Evolutionary conservation across 78 protist species (phyloP), one percentile per base, ranked within the genome.

Genomic region (Polysphondylium violaceum): DNA sequence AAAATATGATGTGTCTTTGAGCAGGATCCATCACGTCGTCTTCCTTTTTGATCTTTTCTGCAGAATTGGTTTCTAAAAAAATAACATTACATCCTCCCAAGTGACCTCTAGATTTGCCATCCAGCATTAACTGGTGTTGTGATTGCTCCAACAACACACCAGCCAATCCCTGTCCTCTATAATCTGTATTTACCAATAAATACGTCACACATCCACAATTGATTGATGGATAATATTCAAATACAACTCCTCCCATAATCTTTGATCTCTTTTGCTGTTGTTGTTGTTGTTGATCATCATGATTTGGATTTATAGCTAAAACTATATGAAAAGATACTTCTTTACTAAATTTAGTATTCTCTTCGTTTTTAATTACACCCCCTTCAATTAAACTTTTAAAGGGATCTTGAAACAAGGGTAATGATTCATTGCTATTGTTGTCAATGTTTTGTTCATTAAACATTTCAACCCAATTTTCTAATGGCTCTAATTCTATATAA

Each of bases 1-100:
- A 65, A 40, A 76, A 87, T 53, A 87, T 87, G 17, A 33, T 19
- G 23, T 85, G 91, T 53, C 79, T 36, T 51, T 87, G n/a, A 0
- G 85, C 72, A 29, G 91, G 91, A 47, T 51, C 91, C 91, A 83
- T 83, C 3, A 83, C 91, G 59, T 83, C 91, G 27, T 83, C 71
- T 61, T 87, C 86, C 4, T 72, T 83, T 56, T 47, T 43, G 12
- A 87, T 85, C 21, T 50, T 73, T 40, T 76, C 86, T 0, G 93
- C 55, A 0, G 93, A 87, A 56, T 87, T 87, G 38, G 93, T 75
- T 40, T 87, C 93, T 7, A 75, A 35, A 8, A 87, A 74, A 1
- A 87, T 74, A 11, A 75, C 75, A 53, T 87, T 56, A 38, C 69
- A 59, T 23, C 93, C 93, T 51, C 74, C 73, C 7, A 73, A 27